Evolutionary conservation across 257 asterid species (phyloP).

Genomic region (Solanum paucissectum): DNA sequence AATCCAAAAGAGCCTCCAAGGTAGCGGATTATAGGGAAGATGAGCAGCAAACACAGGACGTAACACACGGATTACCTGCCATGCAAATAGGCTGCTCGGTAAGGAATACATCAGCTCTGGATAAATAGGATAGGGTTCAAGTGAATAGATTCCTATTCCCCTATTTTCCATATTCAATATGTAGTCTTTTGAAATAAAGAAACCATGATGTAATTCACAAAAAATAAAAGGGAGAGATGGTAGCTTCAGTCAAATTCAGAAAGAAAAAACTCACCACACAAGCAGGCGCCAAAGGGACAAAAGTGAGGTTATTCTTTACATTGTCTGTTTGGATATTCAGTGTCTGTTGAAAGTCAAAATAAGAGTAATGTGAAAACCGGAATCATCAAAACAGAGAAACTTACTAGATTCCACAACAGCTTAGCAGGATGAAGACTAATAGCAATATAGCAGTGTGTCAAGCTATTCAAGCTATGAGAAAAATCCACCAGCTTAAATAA

Average conservation of each 20-base stretch:
- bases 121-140: neutral
- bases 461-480: neutral
- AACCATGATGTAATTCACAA: neutral
- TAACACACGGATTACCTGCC: conserved; percentile 75
- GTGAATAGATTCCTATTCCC: neutral
- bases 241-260: neutral
- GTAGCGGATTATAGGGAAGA: conserved; percentile 61
- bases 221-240: neutral
- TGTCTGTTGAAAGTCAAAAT: conserved; percentile 29
- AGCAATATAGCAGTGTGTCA: neutral
- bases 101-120: neutral
- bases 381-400: neutral
- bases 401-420: neutral
- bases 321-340: conserved; percentile 57
- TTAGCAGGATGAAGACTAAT: neutral
- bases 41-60: conserved; percentile 85
- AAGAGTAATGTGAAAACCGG: neutral
- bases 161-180: neutral
- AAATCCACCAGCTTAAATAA: neutral
- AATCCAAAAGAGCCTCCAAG: conserved; percentile 82
- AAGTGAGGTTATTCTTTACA: conserved; percentile 54
- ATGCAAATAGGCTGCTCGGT: neutral
- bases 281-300: conserved; percentile 93
- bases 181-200: neutral
- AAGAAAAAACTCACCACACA: conserved; percentile 63